These are phyloP conservation scores for Phaeotremella fagi DNA, from an alignment of 768 basidiomycete genomes.

Conservation along the genomic window DNA sequence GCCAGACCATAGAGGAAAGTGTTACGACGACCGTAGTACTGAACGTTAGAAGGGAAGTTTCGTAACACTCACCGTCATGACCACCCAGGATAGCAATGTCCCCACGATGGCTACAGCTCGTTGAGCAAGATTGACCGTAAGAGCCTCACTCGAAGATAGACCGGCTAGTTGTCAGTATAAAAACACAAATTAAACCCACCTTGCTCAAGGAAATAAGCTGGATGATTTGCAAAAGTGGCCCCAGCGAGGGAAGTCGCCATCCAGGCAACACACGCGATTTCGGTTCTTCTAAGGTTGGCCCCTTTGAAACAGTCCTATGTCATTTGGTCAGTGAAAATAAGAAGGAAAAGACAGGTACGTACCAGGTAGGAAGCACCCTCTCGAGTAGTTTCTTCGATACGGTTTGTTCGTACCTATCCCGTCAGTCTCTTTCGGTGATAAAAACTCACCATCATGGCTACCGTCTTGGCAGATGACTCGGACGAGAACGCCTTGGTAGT, in stretches of 20 bases:
- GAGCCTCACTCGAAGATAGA: background rate
- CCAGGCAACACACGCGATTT: slow-evolving; percentile 22
- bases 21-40: background rate
- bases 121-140: background rate
- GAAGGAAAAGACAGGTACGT: background rate
- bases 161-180: background rate
- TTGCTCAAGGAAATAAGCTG: background rate
- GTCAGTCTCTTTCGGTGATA: background rate
- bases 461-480: background rate
- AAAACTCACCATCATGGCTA: background rate
- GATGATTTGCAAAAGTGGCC: background rate
- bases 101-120: background rate
- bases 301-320: slow-evolving; percentile 25
- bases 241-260: background rate
- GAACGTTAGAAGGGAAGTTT: background rate
- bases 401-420: background rate
- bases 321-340: background rate
- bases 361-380: background rate
- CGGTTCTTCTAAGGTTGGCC: slow-evolving; percentile 28
- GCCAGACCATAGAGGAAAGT: background rate
- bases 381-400: background rate
- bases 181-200: background rate
- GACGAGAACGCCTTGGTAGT: background rate
- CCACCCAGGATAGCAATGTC: background rate
- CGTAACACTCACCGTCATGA: background rate